These are phyloP conservation scores for Castanea mollissima DNA, from an alignment of 306 rosid species.

Conservation along the genomic window DNA sequence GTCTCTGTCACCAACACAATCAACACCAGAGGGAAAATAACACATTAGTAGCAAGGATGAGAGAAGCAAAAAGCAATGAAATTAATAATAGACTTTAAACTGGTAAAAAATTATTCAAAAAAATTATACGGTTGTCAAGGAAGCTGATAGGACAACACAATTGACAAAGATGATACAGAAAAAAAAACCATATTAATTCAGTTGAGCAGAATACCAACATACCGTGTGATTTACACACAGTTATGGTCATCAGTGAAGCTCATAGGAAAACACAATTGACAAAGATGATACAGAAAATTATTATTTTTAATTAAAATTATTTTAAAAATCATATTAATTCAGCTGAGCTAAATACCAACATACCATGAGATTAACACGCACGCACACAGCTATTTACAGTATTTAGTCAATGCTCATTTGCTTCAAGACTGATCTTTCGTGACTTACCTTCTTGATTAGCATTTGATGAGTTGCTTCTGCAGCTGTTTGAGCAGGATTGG, in stretches of 20 bases:
- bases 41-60: background rate
- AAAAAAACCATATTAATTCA: too few species aligned
- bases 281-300: background rate
- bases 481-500: slow-evolving; percentile 74
- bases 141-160: too few species aligned
- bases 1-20: slow-evolving; percentile 50
- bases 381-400: background rate
- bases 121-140: background rate
- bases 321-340: background rate
- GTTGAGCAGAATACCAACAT: too few species aligned
- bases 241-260: background rate
- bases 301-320: too few species aligned
- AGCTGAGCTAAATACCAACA: background rate
- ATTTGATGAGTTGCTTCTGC: slow-evolving; percentile 64
- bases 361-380: background rate
- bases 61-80: slow-evolving; percentile 8
- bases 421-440: background rate
- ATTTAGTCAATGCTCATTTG: background rate
- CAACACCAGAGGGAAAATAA: background rate
- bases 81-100: background rate
- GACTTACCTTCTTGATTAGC: slow-evolving; percentile 60
- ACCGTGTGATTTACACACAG: too few species aligned
- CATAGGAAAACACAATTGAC: background rate
- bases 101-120: background rate
- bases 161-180: too few species aligned